Conservation (phyloP, 202 grass and related monocot species). For the Musa balbisiana region DNA sequence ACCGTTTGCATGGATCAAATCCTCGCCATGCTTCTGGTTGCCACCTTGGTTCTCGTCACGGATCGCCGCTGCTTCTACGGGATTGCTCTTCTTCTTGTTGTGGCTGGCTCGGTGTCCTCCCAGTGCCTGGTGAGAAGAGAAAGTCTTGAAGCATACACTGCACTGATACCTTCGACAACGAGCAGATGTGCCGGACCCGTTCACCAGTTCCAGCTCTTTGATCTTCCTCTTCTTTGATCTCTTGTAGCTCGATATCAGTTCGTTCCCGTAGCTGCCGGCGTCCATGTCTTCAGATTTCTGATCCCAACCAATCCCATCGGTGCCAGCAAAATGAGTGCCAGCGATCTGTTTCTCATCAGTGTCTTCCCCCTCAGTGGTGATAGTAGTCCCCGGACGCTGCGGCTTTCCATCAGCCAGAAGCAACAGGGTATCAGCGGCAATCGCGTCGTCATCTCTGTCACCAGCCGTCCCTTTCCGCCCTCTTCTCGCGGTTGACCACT, state of each 20-base stretch:
- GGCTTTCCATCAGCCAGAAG: not conserved
- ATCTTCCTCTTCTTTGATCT: not conserved
- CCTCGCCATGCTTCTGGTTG: not conserved
- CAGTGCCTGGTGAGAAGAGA: conserved; percentile 45
- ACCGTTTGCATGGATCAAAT: not conserved
- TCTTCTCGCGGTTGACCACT: not conserved
- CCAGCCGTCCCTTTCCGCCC: not conserved
- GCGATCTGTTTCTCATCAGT: not conserved
- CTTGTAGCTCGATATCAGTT: not conserved
- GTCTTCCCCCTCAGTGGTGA: not conserved
- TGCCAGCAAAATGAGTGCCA: not conserved
- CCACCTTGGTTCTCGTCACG: not conserved
- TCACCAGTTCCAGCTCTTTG: not conserved
- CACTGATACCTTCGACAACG: conserved; percentile 19
- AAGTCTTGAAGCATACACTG: conserved; percentile 25
- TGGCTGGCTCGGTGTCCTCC: conserved; percentile 47
- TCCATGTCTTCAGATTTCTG: too few relatives aligned
- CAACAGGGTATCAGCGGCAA: not conserved
- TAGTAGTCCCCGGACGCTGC: not conserved
- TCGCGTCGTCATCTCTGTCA: not conserved
- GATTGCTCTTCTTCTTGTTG: conserved; percentile 28
- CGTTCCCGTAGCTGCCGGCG: not conserved
- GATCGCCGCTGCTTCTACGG: not conserved
- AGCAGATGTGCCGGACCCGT: too few relatives aligned
- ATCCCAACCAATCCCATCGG: not conserved